Evolutionary conservation across 2,329 filamentous ascomycete genomes (phyloP).

Genomic region (Tolypocladium cylindrosporum): DNA sequence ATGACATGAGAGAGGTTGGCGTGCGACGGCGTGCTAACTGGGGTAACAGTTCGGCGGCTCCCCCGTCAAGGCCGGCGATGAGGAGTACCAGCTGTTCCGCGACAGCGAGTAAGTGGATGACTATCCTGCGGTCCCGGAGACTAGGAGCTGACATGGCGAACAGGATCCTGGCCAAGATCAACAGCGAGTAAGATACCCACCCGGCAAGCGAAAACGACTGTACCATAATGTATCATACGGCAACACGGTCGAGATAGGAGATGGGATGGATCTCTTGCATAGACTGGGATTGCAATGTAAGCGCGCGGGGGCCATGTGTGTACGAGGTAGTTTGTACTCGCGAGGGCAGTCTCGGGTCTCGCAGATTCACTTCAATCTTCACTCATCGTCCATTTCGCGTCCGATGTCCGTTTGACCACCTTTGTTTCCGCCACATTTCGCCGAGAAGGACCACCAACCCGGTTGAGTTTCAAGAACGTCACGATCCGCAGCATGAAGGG

Average conservation of each 20-base stretch:
- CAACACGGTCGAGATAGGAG: conserved; percentile 5
- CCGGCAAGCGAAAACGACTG: conserved; percentile 11
- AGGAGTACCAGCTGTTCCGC: conserved; percentile 92
- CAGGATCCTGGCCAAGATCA: conserved; percentile 98
- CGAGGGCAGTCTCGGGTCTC: conserved; percentile 11
- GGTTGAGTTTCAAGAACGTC: background rate
- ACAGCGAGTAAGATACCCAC: conserved; percentile 64
- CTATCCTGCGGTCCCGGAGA: background rate
- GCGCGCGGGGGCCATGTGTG: background rate
- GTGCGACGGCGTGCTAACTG: conserved; percentile 12
- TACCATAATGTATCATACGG: conserved; percentile 27
- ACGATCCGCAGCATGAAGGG: background rate
- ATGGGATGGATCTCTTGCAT: conserved; percentile 1
- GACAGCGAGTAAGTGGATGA: conserved; percentile 79
- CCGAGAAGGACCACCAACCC: background rate
- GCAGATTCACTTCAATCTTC: conserved; percentile 17
- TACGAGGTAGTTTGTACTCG: conserved; percentile 3
- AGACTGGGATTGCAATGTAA: conserved; percentile 1
- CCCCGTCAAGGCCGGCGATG: conserved; percentile 93
- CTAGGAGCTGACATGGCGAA: background rate
- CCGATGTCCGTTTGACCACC: background rate
- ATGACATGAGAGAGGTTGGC: background rate
- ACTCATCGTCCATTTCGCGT: conserved; percentile 7
- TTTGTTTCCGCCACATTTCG: background rate
- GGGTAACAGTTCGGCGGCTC: conserved; percentile 73